Evolutionary conservation across 2,329 filamentous ascomycete genomes (phyloP).

Genomic region (Lachnellula subtilissima): DNA sequence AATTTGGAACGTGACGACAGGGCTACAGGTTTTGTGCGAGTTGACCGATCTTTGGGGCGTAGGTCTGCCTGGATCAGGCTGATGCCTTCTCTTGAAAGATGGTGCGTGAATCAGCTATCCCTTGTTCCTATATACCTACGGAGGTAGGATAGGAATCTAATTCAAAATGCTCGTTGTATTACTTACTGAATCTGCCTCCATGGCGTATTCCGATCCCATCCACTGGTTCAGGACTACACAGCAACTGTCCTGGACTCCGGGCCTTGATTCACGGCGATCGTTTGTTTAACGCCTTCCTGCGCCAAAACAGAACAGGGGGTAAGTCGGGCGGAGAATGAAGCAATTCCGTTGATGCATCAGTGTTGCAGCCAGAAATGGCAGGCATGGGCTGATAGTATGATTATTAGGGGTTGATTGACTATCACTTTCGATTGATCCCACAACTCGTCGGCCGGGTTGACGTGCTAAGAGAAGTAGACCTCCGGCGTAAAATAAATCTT

Average conservation of each 20-base stretch:
- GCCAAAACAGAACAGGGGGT: constrained; percentile 12
- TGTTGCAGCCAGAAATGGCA: constrained; percentile 4
- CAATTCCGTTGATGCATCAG: constrained; percentile 8
- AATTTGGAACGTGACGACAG: neutral
- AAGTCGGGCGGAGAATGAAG: constrained; percentile 4
- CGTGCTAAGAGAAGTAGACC: constrained; percentile 1
- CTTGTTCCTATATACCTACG: neutral
- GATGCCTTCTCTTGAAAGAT: neutral
- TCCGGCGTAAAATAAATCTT: neutral
- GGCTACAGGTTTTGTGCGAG: neutral
- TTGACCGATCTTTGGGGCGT: neutral
- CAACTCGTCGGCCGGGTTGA: neutral
- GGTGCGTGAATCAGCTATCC: neutral
- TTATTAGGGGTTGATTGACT: constrained; percentile 5
- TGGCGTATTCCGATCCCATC: neutral
- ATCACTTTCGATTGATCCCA: constrained; percentile 5
- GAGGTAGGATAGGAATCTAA: neutral
- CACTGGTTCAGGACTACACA: neutral
- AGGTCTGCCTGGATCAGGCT: constrained; percentile 7
- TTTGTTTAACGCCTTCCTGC: constrained; percentile 7
- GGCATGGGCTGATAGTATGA: neutral
- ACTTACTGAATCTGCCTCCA: neutral
- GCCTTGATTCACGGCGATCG: constrained; percentile 14
- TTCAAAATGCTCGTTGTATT: neutral
- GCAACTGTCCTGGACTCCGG: neutral